Base-by-base conservation (phyloP, 805 yeast species). In the Starmera dryadoides region DNA sequence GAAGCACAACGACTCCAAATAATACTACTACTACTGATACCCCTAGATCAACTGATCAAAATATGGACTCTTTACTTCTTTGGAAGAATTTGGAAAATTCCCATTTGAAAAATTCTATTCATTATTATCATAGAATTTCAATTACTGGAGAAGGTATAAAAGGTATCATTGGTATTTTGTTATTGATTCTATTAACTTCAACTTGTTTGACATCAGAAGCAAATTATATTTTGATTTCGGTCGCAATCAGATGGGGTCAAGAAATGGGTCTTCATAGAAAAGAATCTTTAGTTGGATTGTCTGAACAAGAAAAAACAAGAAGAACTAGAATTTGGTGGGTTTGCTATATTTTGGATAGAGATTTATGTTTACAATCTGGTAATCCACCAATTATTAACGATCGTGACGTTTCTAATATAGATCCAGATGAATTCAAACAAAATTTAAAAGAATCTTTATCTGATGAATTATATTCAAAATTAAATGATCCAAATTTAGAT, bases 241-340 rank as follows among this genome's bases (percentile, higher is more conserved):
- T 71, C 2, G 75, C 77, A 6, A 64, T 74, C 5, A 61, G 80
- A 43, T 69, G 67, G 44, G 81, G 81, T 0, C 73, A 69, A 35
- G 79, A 75, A 30, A 48, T 77, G 50, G 85, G 85, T 0, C 59
- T 82, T 6, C 76, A 80, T 45, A 58, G 77, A 38, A 56, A 55
- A 4, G 81, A 75, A 34, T 48, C 69, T 2, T 64, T 66, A 37
- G 47, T 54, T 4, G 63, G 67, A 2, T 42, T 74, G 15, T 30
- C 62, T 0, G 46, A 50, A 0, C 56, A 50, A 4, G 79, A 76
- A 33, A 55, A 59, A 1, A 45, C 53, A 2, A 50, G 54, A 4
- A 63, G 75, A 18, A 53, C 71, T 19, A 44, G 56, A 10, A 39
- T 79, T 18, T 79, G 80, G 76, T 68, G 75, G 66, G 45, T 59